Evolutionary conservation across 176 grass and related monocot species (phyloP), one percentile per base, ranked within the genome.

Genomic region (Calamus simplicifolius): DNA sequence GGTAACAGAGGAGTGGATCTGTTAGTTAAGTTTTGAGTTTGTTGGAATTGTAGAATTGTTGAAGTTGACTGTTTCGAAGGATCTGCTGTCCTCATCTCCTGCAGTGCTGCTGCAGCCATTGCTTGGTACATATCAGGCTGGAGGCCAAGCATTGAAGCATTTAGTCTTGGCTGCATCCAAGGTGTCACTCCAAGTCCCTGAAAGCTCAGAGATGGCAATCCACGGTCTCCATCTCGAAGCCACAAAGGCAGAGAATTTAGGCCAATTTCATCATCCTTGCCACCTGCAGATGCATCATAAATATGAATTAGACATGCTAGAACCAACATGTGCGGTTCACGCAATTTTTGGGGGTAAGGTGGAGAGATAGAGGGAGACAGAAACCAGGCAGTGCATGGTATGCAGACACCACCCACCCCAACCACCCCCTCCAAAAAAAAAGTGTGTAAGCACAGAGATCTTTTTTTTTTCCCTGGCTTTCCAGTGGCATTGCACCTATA

Each of bases 61-160:
- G 76, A 75, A 27, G 35, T 43, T 35, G 76, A 58, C 67, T 87
- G 82, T 63, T 95, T 90, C 52, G 81, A 72, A 70, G 68, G 68
- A 79, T 95, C 91, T 29, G 75, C 74, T 50, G 51, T 68, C 64
- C 91, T 74, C 57, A 95, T 84, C 57, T 95, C 91, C 66, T 90
- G 82, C 15, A 90, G 71, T 61, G 91, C 91, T 16, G 86, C 82
- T 18, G 83, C 74, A 71, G 91, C 91, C 91, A 87, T 95, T 74
- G 89, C 80, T 70, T 95, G 91, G 71, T 90, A 87, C 56, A 85
- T 74, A 65, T 84, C 86, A 48, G 91, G 80, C 61, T 95, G 82
- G 56, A 95, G 38, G 56, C 82, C 73, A 57, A 81, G 51, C 69
- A 81, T 57, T 67, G 79, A 56, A 68, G 80, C 64, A 67, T 81